Percentiles rank a stretch among this genome's conserved stretches.
Evolutionary conservation across 306 rosid genomes (phyloP).

Genomic region (Quercus rubra): DNA sequence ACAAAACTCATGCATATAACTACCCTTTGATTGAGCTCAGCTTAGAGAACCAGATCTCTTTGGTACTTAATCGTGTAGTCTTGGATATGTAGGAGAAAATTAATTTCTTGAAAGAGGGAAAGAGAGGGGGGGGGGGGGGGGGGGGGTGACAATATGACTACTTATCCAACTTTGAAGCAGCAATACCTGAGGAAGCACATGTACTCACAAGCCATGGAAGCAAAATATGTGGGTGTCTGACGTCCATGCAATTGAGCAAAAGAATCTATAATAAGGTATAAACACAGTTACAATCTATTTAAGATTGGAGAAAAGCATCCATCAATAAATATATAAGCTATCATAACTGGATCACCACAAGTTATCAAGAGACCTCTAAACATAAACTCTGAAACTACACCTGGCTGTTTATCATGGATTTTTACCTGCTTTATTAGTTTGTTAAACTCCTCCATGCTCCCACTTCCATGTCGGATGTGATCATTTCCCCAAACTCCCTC

Average conservation of each 20-base stretch:
- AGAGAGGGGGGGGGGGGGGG: background rate
- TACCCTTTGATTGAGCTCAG: background rate
- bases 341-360: background rate
- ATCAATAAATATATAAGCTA: background rate
- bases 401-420: conserved; percentile 5
- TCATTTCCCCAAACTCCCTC: conserved; percentile 31
- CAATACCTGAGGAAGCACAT: conserved; percentile 71
- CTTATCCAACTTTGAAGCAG: conserved; percentile 4
- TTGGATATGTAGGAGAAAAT: background rate
- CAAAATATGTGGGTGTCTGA: conserved; percentile 64
- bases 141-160: background rate
- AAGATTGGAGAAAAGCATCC: background rate
- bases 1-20: background rate
- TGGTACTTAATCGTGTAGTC: background rate
- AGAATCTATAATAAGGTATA: conserved; percentile 53
- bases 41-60: background rate
- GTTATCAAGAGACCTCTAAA: background rate
- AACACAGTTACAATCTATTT: background rate
- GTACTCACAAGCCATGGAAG: conserved; percentile 59
- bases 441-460: conserved; percentile 23
- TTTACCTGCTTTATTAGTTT: conserved; percentile 48
- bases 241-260: conserved; percentile 77
- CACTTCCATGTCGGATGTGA: conserved; percentile 22
- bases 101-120: background rate
- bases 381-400: background rate